A percentile compares a stretch with the other conserved stretches of the same genome.
phyloP scores from a whole-genome alignment of 257 asterid genomes.

The Leonotis leonurus region DNA sequence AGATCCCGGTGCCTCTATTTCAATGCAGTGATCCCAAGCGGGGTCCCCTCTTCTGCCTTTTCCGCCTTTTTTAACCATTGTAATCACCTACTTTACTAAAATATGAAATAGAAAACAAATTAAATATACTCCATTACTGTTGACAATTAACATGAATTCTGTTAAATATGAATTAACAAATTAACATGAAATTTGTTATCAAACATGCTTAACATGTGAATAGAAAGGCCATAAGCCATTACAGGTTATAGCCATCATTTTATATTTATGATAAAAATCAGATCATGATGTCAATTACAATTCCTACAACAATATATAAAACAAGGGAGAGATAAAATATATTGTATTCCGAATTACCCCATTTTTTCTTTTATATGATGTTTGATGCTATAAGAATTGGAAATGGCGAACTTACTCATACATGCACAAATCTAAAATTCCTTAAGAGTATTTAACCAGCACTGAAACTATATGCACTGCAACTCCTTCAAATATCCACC shows the following conservation, averaged over 20 bases:
- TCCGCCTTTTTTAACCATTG: no score
- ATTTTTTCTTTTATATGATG: not conserved
- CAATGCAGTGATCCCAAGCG: no score
- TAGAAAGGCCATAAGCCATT: not conserved
- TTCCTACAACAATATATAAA: not conserved
- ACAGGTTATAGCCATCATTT: not conserved
- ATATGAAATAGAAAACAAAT: no score
- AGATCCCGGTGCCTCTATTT: no score
- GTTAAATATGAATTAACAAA: no score
- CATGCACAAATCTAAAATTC: conserved; percentile 57
- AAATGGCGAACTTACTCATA: conserved; percentile 33
- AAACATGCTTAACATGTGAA: not conserved
- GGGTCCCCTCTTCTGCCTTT: no score
- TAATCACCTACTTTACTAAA: no score
- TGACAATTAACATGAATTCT: not conserved
- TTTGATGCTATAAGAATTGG: not conserved
- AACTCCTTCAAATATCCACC: conserved; percentile 30
- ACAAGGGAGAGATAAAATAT: not conserved
- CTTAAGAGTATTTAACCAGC: conserved; percentile 45
- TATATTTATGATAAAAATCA: not conserved
- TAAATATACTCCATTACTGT: no score
- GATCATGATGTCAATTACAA: not conserved
- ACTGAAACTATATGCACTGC: conserved; percentile 32
- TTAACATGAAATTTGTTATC: not conserved
- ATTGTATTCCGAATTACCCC: not conserved